These are phyloP conservation scores for Leccinum uliginosum DNA, from an alignment of 768 basidiomycete genomes.

Conservation along the genomic window DNA sequence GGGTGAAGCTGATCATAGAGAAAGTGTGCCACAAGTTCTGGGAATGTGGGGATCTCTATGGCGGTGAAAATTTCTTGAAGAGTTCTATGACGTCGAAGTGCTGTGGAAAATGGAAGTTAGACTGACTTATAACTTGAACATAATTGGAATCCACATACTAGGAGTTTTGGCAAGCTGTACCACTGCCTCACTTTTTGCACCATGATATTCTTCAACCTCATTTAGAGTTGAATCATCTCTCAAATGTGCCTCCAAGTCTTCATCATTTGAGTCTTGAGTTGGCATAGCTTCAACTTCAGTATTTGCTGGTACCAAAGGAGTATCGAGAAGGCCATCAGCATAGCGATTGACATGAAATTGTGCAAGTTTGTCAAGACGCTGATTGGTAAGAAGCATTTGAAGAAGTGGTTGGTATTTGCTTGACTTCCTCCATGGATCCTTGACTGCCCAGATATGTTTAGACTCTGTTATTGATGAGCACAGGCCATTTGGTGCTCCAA, in stretches of 20 bases:
- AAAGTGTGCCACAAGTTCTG: too few species aligned
- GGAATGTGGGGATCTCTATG: too few species aligned
- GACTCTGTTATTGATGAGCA: background rate
- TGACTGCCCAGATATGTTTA: background rate
- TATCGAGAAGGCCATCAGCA: background rate
- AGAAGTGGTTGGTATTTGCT: too few species aligned
- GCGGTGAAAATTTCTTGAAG: too few species aligned
- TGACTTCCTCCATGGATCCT: background rate
- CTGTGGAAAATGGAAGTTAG: background rate
- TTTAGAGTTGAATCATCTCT: background rate
- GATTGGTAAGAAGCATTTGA: background rate
- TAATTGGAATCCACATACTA: background rate
- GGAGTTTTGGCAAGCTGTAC: background rate
- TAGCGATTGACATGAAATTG: too few species aligned
- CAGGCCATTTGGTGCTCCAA: background rate
- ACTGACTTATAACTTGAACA: background rate
- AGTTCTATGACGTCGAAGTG: too few species aligned
- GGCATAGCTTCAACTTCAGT: background rate
- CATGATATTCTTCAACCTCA: background rate
- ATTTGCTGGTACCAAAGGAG: background rate
- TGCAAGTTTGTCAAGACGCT: background rate
- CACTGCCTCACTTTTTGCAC: background rate
- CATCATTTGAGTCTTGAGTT: background rate
- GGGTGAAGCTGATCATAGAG: too few species aligned
- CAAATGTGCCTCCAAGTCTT: background rate